A percentile compares a stretch with the other conserved stretches of the same genome.
Conservation (phyloP, 2,329 filamentous ascomycete species). For the Cladosporium sp. region DNA sequence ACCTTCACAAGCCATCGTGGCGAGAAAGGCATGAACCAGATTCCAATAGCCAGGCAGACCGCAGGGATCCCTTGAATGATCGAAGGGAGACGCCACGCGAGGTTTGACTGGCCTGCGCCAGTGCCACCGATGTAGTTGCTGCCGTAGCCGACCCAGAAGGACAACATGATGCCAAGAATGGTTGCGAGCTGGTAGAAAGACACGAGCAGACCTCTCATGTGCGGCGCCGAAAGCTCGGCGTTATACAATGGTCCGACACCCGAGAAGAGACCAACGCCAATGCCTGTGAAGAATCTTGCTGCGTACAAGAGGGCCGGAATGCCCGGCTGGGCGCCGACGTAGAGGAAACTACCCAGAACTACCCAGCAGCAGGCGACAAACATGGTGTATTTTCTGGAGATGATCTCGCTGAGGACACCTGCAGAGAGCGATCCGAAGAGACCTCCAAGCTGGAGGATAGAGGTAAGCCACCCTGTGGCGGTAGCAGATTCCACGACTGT, state of each 20-base stretch:
- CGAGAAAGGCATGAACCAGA: slow-evolving; percentile 30
- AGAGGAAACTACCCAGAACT: slow-evolving; percentile 12
- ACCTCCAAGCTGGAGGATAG: slow-evolving; percentile 22
- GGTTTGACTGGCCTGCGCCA: slow-evolving; percentile 28
- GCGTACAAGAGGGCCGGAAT: slow-evolving; percentile 10
- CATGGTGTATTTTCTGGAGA: slow-evolving; percentile 11
- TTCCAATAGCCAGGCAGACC: slow-evolving; percentile 32
- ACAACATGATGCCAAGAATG: slow-evolving; percentile 10
- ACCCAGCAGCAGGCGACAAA: slow-evolving; percentile 4
- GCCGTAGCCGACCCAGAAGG: slow-evolving; percentile 26
- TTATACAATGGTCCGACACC: slow-evolving; percentile 2
- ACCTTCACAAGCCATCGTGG: slow-evolving; percentile 34
- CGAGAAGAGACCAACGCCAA: slow-evolving; percentile 1
- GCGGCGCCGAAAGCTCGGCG: background rate
- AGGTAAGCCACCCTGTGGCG: slow-evolving; percentile 23
- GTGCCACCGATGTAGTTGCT: slow-evolving; percentile 30
- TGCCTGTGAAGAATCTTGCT: slow-evolving; percentile 6
- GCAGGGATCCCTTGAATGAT: slow-evolving; percentile 46
- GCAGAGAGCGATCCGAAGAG: background rate
- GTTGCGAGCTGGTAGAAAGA: slow-evolving; percentile 9
- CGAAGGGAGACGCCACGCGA: slow-evolving; percentile 50
- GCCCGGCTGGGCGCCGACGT: slow-evolving; percentile 20
- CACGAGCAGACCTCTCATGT: slow-evolving; percentile 4
- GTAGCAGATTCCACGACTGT: slow-evolving; percentile 19
- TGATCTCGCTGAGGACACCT: background rate